Evolutionary conservation across 305 asterid species (phyloP), one percentile per base, ranked within the genome.

Genomic region (Rubia peregrina): DNA sequence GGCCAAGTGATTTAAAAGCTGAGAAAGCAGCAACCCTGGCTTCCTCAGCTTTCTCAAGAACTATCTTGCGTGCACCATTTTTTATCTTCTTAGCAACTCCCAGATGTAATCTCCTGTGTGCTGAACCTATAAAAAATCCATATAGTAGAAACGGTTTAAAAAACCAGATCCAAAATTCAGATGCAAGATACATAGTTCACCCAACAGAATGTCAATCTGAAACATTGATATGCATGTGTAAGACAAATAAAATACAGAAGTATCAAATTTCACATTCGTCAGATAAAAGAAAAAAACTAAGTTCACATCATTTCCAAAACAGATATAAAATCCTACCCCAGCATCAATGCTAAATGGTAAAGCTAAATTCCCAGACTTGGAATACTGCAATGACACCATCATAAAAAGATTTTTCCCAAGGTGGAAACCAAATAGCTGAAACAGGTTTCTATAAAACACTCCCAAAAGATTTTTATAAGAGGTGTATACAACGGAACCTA

Each of bases 31-130:
- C 93, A 79, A 86, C 65, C 79, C 98, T 87, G 69, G 99, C 99
- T 83, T 89, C 99, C 85, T 94, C 99, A 79, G 99, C 99, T 85
- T 91, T 94, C 61, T 91, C 99, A 44, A 94, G 87, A 75, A 94
- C 97, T 83, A 88, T 90, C 84, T 80, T 94, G 62, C 99, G 89
- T 12, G 98, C 99, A 63, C 96, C 98, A 71, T 88, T 90, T 82
- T 91, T 94, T 38, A 94, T 94, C 91, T 91, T 94, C 87, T 88
- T 94, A 79, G 91, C 89, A 79, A 87, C 89, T 71, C 98, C 99
- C 76, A 84, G 59, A 75, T 91, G 98, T 49, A 91, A 24, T 80
- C 86, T 86, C 83, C 83, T 80, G 77, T 87, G 95, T 55, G 87
- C 90, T 24, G 85, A 26, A 76, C 88, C 90, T 89, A 77, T 73